phyloP scores from a whole-genome alignment of 2,329 filamentous ascomycete species.

The Verruconis gallopava region DNA sequence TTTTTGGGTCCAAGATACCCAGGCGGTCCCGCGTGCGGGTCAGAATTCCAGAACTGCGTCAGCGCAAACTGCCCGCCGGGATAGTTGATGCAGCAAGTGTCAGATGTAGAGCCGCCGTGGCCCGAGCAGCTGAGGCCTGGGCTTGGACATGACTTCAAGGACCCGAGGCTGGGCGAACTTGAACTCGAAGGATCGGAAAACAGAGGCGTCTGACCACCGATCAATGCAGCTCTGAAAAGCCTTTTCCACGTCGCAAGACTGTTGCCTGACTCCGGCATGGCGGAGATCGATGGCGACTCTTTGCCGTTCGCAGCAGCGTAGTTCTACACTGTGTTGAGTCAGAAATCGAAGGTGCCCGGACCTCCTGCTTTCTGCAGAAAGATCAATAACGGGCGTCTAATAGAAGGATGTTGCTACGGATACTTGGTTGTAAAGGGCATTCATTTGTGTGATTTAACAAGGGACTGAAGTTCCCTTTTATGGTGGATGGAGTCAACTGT shows the following conservation, averaged over 20 bases:
- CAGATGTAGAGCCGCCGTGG: not conserved
- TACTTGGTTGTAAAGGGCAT: too few species aligned
- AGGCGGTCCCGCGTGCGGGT: constrained; percentile 12
- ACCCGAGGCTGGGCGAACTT: not conserved
- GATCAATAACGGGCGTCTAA: too few species aligned
- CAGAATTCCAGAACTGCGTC: constrained; percentile 18
- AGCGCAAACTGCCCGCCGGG: constrained; percentile 14
- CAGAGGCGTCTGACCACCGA: not conserved
- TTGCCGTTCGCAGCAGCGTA: too few species aligned
- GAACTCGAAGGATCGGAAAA: not conserved
- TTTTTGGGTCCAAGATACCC: constrained; percentile 13
- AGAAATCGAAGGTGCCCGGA: too few species aligned
- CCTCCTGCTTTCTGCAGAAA: too few species aligned
- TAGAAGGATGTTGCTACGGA: too few species aligned
- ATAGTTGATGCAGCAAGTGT: constrained; percentile 10
- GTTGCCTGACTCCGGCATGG: not conserved
- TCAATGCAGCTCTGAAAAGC: not conserved
- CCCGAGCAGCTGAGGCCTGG: constrained; percentile 4
- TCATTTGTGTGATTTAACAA: too few species aligned
- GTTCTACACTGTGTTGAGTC: too few species aligned
- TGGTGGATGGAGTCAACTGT: too few species aligned
- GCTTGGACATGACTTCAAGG: constrained; percentile 5
- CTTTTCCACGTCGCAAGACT: not conserved
- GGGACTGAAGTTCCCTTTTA: too few species aligned
- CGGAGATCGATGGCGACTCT: too few species aligned